Conservation (phyloP, 768 basidiomycete species). For the Tylopilus subfusipes region DNA sequence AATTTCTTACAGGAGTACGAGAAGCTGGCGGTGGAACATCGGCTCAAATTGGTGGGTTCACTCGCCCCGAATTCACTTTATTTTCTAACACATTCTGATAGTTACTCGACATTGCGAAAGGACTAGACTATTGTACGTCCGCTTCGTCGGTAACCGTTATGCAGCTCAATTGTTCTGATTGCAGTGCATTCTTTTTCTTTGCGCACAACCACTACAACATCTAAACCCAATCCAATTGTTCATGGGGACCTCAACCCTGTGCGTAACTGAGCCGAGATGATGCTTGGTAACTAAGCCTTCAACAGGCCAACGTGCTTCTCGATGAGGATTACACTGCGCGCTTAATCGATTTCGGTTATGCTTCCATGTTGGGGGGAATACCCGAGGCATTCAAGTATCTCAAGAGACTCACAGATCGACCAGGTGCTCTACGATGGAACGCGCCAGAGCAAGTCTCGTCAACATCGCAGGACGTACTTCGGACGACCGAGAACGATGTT, state of each 20-base stretch:
- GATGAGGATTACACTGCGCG: background rate
- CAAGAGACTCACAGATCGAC: background rate
- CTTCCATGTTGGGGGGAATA: slow-evolving; percentile 2
- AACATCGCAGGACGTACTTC: background rate
- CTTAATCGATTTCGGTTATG: background rate
- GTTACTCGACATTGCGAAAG: background rate
- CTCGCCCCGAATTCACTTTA: rapidly evolving
- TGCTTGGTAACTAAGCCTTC: background rate
- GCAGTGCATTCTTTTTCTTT: background rate
- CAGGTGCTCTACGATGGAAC: background rate
- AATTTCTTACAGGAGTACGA: background rate
- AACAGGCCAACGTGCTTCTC: background rate
- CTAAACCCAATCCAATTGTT: background rate
- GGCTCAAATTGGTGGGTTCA: background rate
- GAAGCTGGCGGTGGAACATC: background rate
- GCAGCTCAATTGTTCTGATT: background rate
- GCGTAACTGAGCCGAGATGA: background rate
- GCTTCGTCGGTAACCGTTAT: too few species aligned
- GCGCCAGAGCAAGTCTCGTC: background rate
- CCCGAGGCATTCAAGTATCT: background rate
- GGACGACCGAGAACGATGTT: background rate
- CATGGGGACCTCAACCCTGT: slow-evolving; percentile 2
- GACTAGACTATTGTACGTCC: background rate
- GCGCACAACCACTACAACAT: background rate
- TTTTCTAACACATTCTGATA: background rate